A percentile compares a stretch with the other conserved stretches of the same genome.
Evolutionary conservation across 129 eudicot genomes (phyloP).

Genomic region (Flaveria ramosissima): DNA sequence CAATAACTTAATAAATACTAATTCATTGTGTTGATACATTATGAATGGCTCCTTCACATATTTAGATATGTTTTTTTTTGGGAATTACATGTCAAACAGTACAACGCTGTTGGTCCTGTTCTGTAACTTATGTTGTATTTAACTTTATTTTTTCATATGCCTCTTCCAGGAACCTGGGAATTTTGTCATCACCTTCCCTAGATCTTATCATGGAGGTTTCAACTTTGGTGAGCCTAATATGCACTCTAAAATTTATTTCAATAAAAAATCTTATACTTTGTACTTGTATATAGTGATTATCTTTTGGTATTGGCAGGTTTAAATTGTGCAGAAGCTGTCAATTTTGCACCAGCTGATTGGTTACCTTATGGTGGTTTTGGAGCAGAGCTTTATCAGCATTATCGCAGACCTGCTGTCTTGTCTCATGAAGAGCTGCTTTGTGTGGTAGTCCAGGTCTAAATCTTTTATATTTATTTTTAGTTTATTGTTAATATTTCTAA

Average conservation of each 20-base stretch:
- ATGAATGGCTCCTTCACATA: conserved; percentile 6
- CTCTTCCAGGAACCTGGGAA: conserved; percentile 88
- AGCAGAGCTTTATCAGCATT: conserved; percentile 87
- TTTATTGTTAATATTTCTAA: neutral
- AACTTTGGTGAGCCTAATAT: conserved; percentile 71
- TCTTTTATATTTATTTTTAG: neutral
- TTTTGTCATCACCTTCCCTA: conserved; percentile 93
- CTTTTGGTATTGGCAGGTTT: conserved; percentile 57
- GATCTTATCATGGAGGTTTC: conserved; percentile 99
- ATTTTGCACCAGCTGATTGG: conserved; percentile 99
- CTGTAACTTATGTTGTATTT: neutral
- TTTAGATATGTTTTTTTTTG: neutral
- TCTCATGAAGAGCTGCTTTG: conserved; percentile 97
- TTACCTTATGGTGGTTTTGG: conserved; percentile 98
- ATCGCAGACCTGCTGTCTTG: conserved; percentile 85
- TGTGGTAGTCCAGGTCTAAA: conserved; percentile 81
- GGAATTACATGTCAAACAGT: conserved; percentile 8
- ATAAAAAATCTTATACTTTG: neutral
- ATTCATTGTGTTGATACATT: neutral
- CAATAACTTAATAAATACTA: conserved; percentile 7
- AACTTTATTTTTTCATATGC: conserved; percentile 18
- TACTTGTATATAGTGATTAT: conserved; percentile 19
- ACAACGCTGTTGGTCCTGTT: neutral
- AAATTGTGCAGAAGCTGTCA: conserved; percentile 99
- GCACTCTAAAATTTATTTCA: neutral